phyloP scores from a whole-genome alignment of 805 yeast species.

The Barnettozyma vustinii region DNA sequence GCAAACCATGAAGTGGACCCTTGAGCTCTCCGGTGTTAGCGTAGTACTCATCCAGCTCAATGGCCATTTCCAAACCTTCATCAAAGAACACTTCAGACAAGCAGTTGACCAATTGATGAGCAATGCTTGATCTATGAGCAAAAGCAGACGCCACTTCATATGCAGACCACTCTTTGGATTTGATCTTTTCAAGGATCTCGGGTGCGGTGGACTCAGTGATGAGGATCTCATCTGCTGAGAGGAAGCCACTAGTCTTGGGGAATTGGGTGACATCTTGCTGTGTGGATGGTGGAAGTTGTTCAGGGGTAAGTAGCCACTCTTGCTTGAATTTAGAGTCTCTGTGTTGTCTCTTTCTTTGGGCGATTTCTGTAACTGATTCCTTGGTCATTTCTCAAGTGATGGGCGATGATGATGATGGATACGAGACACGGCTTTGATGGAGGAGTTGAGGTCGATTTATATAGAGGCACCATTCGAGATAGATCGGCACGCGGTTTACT shows the following conservation, averaged over 20 bases:
- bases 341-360: conserved; percentile 32
- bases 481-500: too few relatives aligned
- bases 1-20: conserved; percentile 68
- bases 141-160: conserved; percentile 31
- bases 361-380: conserved; percentile 33
- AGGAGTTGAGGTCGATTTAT: too few relatives aligned
- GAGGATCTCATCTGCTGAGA: conserved; percentile 32
- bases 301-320: conserved; percentile 36
- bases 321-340: conserved; percentile 38
- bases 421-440: too few relatives aligned
- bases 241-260: conserved; percentile 31
- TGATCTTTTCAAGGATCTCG: conserved; percentile 25
- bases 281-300: conserved; percentile 9
- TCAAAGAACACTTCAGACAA: conserved; percentile 56
- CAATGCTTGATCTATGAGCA: conserved; percentile 44
- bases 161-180: conserved; percentile 32
- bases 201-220: conserved; percentile 20
- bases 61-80: conserved; percentile 53
- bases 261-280: conserved; percentile 35
- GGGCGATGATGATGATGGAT: too few relatives aligned
- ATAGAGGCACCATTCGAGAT: too few relatives aligned
- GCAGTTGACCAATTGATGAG: conserved; percentile 57
- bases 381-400: conserved; percentile 10
- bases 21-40: conserved; percentile 41
- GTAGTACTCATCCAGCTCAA: conserved; percentile 48